These are phyloP conservation scores for Curvularia hawaiiensis DNA, from an alignment of 2,329 filamentous ascomycete genomes.

Conservation along the genomic window DNA sequence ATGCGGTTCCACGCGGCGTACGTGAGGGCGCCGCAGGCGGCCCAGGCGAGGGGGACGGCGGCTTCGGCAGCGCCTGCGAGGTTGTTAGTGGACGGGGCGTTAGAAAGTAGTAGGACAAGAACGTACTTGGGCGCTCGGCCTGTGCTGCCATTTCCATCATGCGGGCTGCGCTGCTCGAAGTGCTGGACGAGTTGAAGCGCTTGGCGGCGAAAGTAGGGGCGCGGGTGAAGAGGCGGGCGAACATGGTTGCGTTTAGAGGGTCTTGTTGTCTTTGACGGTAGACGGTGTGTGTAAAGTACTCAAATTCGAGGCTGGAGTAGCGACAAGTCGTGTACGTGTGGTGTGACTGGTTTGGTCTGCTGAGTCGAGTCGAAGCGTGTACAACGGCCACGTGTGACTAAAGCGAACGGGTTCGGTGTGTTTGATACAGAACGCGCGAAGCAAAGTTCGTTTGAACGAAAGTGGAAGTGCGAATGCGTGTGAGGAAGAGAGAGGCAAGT, in stretches of 20 bases:
- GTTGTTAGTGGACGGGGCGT: conserved; percentile 6
- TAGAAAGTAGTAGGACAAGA: no score
- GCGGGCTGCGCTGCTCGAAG: conserved; percentile 27
- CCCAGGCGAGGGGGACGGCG: conserved; percentile 42
- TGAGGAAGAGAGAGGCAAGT: conserved; percentile 8
- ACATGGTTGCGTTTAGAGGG: conserved; percentile 15
- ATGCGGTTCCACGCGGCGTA: conserved; percentile 39
- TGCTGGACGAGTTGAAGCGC: conserved; percentile 41
- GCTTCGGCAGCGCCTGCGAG: conserved; percentile 30
- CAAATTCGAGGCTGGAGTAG: background rate
- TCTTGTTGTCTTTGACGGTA: background rate
- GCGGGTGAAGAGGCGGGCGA: conserved; percentile 27
- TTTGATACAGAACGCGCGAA: background rate
- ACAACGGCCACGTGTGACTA: background rate
- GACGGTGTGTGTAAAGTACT: no score
- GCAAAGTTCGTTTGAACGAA: background rate
- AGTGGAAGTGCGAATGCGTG: conserved; percentile 5
- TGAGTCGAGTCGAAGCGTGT: background rate
- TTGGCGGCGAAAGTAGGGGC: conserved; percentile 32
- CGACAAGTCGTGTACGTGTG: background rate
- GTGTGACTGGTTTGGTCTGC: background rate
- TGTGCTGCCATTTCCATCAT: conserved; percentile 39
- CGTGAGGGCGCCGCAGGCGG: conserved; percentile 32
- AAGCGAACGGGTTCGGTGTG: background rate
- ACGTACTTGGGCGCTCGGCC: conserved; percentile 40